Evolutionary conservation across 257 asterid species (phyloP), one percentile per base, ranked within the genome.

Genomic region (Jasminum sambac): DNA sequence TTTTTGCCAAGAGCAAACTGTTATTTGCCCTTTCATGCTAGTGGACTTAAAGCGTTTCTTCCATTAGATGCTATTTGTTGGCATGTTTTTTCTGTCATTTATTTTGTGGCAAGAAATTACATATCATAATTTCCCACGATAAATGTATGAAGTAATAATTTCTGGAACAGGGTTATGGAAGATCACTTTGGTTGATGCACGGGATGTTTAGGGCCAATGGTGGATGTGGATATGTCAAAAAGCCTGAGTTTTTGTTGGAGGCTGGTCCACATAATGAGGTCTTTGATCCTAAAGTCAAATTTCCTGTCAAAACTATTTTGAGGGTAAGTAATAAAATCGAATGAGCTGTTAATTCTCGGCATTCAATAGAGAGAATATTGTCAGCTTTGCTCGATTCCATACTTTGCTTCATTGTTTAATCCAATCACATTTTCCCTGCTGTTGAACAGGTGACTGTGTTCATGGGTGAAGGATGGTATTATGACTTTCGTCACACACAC

Each of bases 391-490:
- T 55, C 34, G 7, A 19, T 55, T 55, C n/a, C 16, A 46, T 26
- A 55, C 74, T 69, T 63, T 23, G 39, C 68, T 5, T 4, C 14
- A 50, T 26, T 65, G 50, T 60, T 74, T 57, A 19, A 59, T 26
- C 72, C 59, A 43, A 64, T 24, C 67, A 37, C 42, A 63, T 36
- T 59, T 13, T 67, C 25, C 52, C 68, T 72, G 48, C 65, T 72
- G 44, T 66, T 74, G 52, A 77, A 57, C 84, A 92, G 98, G 98
- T 92, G 74, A 88, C 95, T 11, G 76, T 90, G 24, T 90, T 76
- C 66, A 92, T 90, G 98, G 98, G 98, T 40, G 98, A 90, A 77
- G 96, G 98, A 79, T 92, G 98, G 98, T 82, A 90, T 80, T 78
- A 74, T 42, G 96, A 88, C 81, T 92, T 92, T 73, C 71, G 67